phyloP scores from a whole-genome alignment of 2,329 filamentous ascomycete species.

The Pestalotiopsis sp. region DNA sequence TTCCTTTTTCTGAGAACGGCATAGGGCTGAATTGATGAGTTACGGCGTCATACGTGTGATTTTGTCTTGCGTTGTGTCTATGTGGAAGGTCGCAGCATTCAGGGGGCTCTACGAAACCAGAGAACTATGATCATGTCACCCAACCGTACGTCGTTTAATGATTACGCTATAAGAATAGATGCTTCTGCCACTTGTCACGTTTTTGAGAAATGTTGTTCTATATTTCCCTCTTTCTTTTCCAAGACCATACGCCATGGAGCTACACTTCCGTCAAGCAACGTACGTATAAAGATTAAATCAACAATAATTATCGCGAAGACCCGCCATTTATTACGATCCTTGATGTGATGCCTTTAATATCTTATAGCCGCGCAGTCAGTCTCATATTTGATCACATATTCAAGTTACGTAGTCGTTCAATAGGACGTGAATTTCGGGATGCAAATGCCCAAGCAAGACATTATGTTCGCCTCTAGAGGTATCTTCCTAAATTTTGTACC shows the following conservation, averaged over 20 bases:
- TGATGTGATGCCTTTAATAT: too few relatives aligned
- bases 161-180: not conserved
- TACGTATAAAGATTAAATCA: not conserved
- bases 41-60: conserved; percentile 34
- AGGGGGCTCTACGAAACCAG: conserved; percentile 13
- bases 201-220: not conserved
- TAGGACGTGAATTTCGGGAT: not conserved
- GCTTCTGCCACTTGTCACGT: not conserved
- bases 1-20: conserved; percentile 22
- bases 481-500: not conserved
- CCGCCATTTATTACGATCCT: too few relatives aligned
- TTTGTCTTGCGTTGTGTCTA: conserved; percentile 16
- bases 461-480: not conserved
- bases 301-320: not conserved
- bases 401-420: not conserved
- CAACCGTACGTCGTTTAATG: conserved; percentile 10
- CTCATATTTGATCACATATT: not conserved
- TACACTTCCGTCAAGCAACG: not conserved
- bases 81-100: conserved; percentile 19
- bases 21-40: conserved; percentile 36
- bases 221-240: not conserved
- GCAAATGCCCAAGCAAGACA: not conserved
- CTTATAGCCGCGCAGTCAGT: not conserved
- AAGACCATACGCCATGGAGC: not conserved
- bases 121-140: conserved; percentile 12